These are phyloP conservation scores for Bocquillonia castaneifolia DNA, from an alignment of 441 rosid genomes.

Conservation along the genomic window DNA sequence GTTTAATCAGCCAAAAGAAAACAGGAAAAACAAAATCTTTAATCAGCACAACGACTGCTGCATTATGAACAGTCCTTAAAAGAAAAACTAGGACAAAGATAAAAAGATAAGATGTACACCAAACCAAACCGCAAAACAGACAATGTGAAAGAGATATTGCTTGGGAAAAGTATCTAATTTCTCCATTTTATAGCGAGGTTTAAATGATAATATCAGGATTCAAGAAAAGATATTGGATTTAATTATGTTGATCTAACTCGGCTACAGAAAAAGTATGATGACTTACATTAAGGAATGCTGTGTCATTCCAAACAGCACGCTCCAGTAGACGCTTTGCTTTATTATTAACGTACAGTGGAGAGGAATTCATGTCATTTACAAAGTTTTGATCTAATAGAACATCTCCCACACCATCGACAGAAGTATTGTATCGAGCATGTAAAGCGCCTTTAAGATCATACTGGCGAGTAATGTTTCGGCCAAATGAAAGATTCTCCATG, in stretches of 20 bases:
- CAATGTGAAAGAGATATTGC: no score
- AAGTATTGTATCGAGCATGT: conserved; percentile 61
- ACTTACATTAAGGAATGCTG: conserved; percentile 82
- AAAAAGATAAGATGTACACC: neutral
- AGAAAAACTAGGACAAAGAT: neutral
- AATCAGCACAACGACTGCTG: neutral
- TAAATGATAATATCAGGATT: no score
- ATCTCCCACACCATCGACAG: conserved; percentile 52
- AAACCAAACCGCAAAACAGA: neutral
- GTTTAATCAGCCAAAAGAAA: conserved; percentile 1
- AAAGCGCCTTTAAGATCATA: conserved; percentile 96
- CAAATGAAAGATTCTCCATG: conserved; percentile 91
- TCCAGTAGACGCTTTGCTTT: conserved; percentile 62
- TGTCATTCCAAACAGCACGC: conserved; percentile 96
- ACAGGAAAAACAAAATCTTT: neutral
- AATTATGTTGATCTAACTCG: neutral
- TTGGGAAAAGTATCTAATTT: neutral
- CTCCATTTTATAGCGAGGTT: neutral
- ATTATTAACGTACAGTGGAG: conserved; percentile 81
- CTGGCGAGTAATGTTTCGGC: conserved; percentile 68
- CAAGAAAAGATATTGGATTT: neutral
- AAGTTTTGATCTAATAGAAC: conserved; percentile 96
- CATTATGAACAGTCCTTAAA: neutral
- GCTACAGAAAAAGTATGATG: neutral
- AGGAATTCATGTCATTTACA: conserved; percentile 82